Evolutionary conservation across 805 yeast species (phyloP), one percentile per base, ranked within the genome.

Genomic region (Zygosaccharomyces lentus): DNA sequence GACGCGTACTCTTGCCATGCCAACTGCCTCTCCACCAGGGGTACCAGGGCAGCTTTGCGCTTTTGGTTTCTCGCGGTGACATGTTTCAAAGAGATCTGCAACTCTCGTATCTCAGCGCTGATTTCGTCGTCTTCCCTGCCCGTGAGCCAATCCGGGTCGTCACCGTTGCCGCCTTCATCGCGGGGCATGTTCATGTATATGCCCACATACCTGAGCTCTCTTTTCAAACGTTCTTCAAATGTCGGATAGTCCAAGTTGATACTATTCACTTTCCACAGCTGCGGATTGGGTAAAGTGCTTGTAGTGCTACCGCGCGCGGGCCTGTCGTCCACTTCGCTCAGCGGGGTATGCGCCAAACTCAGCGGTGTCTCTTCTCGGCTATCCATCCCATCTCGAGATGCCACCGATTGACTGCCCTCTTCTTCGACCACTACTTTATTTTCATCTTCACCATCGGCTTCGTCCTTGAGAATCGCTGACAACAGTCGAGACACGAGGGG

Each of bases 1-100:
- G 91, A 84, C 48, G 82, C 73, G 64, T 87, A 93, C 64, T 93
- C 99, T 63, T 91, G 96, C 81, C 90, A 93, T 23, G 97, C 96
- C 57, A 93, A 73, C 56, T 87, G 95, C 53, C 86, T 93, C 55
- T 89, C 91, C 12, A 93, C 75, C 0, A 83, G 57, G 0, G 96
- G 95, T 21, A 82, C 68, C 30, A 93, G 60, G 34, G 72, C 68
- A 48, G 77, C 73, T 64, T 87, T 87, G 44, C 91, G 72, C 49
- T 75, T 78, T 46, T 81, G 75, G 63, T 93, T 93, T 46, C 77
- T 71, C 19, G 69, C 71, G 3, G 82, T 76, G 0, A 83, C 81
- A 16, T 72, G 75, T 52, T 74, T 77, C 48, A 93, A 70, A 47
- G 84, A 81, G 37, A 70, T 69, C 59, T 93, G 97, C 41, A 91